Conservation (phyloP, 768 basidiomycete genomes). For the Hortiboletus campestris region DNA sequence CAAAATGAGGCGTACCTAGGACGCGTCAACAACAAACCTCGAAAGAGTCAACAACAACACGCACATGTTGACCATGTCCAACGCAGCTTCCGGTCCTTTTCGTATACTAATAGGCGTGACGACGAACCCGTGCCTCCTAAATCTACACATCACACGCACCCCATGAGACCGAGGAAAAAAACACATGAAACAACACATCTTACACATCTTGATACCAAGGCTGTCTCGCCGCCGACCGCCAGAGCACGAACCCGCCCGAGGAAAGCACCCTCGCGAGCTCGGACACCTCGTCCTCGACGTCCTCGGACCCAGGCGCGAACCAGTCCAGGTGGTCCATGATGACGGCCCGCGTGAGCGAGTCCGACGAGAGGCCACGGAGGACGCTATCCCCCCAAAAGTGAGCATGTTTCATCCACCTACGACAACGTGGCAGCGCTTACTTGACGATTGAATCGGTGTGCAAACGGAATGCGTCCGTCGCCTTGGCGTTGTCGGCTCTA, state of each 20-base stretch:
- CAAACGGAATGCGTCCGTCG: constrained; percentile 56
- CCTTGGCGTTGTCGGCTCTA: constrained; percentile 43
- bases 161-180: background rate
- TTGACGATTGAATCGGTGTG: constrained; percentile 73
- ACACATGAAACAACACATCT: background rate
- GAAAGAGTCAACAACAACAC: constrained; percentile 13
- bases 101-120: constrained; percentile 53
- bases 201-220: constrained; percentile 65
- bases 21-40: background rate
- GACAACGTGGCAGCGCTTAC: constrained; percentile 34
- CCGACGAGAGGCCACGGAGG: constrained; percentile 40
- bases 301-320: constrained; percentile 47
- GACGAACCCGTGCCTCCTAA: constrained; percentile 51
- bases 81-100: constrained; percentile 43
- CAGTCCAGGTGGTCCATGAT: constrained; percentile 74
- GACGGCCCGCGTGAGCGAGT: constrained; percentile 58
- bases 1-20: constrained; percentile 34
- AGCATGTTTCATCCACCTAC: background rate
- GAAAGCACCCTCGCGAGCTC: constrained; percentile 58
- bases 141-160: constrained; percentile 30
- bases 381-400: constrained; percentile 33
- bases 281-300: constrained; percentile 50
- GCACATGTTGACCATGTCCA: constrained; percentile 73
- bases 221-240: constrained; percentile 59
- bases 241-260: constrained; percentile 59